Percentiles rank a stretch among this genome's conserved stretches.
phyloP scores from a whole-genome alignment of 495 filamentous ascomycete genomes.

The Echria macrotheca region DNA sequence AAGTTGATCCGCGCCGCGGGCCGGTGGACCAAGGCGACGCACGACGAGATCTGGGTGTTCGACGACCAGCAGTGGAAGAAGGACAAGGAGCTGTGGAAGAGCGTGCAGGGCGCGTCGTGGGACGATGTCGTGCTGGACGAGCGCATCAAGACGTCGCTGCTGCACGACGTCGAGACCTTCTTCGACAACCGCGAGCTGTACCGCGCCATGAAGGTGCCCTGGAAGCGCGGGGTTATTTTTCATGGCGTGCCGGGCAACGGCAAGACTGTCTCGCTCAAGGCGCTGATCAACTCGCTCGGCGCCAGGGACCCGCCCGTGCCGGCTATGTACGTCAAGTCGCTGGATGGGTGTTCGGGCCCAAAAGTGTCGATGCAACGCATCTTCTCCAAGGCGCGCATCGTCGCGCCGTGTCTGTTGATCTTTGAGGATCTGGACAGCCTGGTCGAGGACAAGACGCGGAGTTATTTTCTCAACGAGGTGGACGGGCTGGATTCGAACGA shows the following conservation, averaged over 20 bases:
- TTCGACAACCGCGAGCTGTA: constrained; percentile 48
- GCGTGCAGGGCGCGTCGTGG: constrained; percentile 50
- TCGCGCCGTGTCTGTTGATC: constrained; percentile 41
- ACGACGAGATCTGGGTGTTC: constrained; percentile 55
- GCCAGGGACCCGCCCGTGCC: constrained; percentile 34
- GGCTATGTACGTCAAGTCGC: constrained; percentile 51
- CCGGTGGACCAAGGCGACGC: constrained; percentile 39
- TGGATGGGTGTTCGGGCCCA: constrained; percentile 28
- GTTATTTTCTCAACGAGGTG: constrained; percentile 48
- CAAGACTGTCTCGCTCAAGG: constrained; percentile 57
- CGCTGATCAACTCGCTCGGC: constrained; percentile 47
- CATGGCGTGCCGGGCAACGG: constrained; percentile 51
- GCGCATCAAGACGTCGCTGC: constrained; percentile 47
- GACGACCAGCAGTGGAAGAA: constrained; percentile 52
- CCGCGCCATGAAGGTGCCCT: constrained; percentile 46
- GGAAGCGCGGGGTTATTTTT: constrained; percentile 51
- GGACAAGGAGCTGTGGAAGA: constrained; percentile 43
- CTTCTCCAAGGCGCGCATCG: constrained; percentile 38
- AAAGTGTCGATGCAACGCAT: constrained; percentile 37
- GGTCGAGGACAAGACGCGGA: constrained; percentile 40
- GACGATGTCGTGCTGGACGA: constrained; percentile 54
- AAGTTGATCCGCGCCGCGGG: constrained; percentile 42
- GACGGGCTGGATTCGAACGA: constrained; percentile 51
- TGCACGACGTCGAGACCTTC: constrained; percentile 50
- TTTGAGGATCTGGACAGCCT: constrained; percentile 62